Percentiles rank a stretch among this genome's conserved stretches.
Evolutionary conservation across 805 yeast species (phyloP).

Genomic region (Sugiyamaella smithiae): DNA sequence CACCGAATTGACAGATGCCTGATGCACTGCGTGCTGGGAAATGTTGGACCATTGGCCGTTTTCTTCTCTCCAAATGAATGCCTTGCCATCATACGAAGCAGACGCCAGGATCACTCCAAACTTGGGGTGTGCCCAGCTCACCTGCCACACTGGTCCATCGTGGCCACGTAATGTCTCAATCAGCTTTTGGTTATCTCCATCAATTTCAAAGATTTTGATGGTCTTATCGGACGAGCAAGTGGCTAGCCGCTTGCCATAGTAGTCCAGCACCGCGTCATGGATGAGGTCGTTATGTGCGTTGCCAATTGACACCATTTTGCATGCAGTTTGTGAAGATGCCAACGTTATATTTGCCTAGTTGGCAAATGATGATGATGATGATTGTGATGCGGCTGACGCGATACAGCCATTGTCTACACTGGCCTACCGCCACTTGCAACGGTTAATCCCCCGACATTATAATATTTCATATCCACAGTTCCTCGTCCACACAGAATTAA

Average conservation of each 20-base stretch:
- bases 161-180: slow-evolving; percentile 87
- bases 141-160: slow-evolving; percentile 99
- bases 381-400: too few species aligned
- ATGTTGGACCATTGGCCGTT: slow-evolving; percentile 83
- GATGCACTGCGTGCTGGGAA: slow-evolving; percentile 83
- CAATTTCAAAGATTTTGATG: slow-evolving; percentile 89
- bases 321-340: too few species aligned
- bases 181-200: slow-evolving; percentile 76
- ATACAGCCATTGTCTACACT: neutral
- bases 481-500: too few species aligned
- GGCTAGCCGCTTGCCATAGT: slow-evolving; percentile 93
- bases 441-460: too few species aligned
- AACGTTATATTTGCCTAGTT: too few species aligned
- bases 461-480: too few species aligned
- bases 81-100: slow-evolving; percentile 94
- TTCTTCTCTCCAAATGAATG: slow-evolving; percentile 92
- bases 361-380: too few species aligned
- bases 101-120: slow-evolving; percentile 94
- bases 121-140: slow-evolving; percentile 98
- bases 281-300: slow-evolving; percentile 91
- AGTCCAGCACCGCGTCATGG: slow-evolving; percentile 96
- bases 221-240: slow-evolving; percentile 95
- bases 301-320: slow-evolving; percentile 66
- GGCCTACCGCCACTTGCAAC: too few species aligned
- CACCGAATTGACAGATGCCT: slow-evolving; percentile 91